Evolutionary conservation across 2,329 filamentous ascomycete species (phyloP), one percentile per base, ranked within the genome.

Genomic region (Phaeosphaeriaceae sp.): DNA sequence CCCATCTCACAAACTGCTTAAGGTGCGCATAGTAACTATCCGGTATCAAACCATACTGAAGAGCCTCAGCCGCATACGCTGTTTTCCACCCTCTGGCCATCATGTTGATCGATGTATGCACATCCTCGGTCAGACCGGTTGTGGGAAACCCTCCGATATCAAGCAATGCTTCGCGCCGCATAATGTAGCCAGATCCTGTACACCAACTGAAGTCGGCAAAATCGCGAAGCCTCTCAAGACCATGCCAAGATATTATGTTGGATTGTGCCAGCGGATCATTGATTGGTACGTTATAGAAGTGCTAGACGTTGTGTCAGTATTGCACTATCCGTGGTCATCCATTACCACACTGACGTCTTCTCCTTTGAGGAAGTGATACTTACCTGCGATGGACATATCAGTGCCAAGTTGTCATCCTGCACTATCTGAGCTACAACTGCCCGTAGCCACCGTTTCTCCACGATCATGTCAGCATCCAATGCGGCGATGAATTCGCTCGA

Each of bases 381-480:
- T 85, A 60, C 57, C 44, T 61, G 58, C 25, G 61, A 56, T 11
- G 61, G 56, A 17, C 61, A 64, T 19, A 54, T 4, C 45, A 64
- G 41, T 5, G 54, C 57, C 20, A 62, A 46, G 7, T 55, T 47
- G 17, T 51, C 40, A 9, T 65, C 57, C 3, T 54, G 48, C 6
- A 60, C 51, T 17, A 62, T 42, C 36, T 62, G 55, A 22, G 53
- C 45, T 20, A 62, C 52, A 25, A 60, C 46, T 7, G 57, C 48
- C 20, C 60, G 47, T 1, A 62, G 58, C 85, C 86, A 89, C 48
- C 84, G 77, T 51, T 78, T 79, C 70, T 88, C 85, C 7, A 86
- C 85, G 72, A 89, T 89, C 88, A 90, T 89, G 69, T 90, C 88
- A 20, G 87, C 87, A 68, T 90, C 88, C 33, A 90, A 77, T 41